Percentiles rank a stretch among this genome's conserved stretches.
These are phyloP conservation scores for Neurospora tetraspora DNA, from an alignment of 495 filamentous ascomycete species.

Conservation along the genomic window DNA sequence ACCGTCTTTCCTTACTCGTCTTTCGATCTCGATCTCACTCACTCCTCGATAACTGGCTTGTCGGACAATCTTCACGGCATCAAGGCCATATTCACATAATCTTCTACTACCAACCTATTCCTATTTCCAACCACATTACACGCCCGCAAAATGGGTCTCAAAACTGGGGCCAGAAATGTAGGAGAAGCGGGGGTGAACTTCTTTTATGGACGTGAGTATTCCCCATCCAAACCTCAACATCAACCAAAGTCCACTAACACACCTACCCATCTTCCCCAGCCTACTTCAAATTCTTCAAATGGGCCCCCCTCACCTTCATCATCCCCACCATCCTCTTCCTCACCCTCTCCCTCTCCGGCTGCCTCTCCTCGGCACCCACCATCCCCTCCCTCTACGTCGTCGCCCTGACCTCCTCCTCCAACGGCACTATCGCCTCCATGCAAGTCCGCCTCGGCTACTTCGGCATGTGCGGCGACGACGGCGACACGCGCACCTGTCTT, in stretches of 20 bases:
- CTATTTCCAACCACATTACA: not conserved
- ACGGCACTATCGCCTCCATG: conserved; percentile 3
- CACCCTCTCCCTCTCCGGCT: conserved; percentile 20
- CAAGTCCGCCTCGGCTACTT: conserved; percentile 28
- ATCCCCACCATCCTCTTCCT: not conserved
- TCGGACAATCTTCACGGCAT: not conserved
- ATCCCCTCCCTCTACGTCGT: conserved; percentile 24
- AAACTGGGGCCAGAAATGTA: not conserved
- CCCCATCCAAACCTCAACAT: not conserved
- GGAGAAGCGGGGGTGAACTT: not conserved
- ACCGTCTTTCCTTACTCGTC: not conserved
- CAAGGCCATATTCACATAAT: not conserved
- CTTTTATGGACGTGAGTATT: not conserved
- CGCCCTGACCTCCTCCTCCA: conserved; percentile 12
- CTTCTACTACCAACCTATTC: not conserved
- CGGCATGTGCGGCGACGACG: conserved; percentile 22
- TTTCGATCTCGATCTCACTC: not conserved
- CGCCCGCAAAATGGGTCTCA: not conserved
- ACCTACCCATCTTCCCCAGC: not conserved
- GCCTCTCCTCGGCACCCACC: conserved; percentile 16
- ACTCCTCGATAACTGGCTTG: not conserved
- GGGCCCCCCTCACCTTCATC: not conserved
- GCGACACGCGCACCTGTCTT: conserved; percentile 11
- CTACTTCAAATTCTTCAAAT: not conserved
- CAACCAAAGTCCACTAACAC: not conserved